These are phyloP conservation scores for Leccinum incarnatum DNA, from an alignment of 768 basidiomycete genomes.

Conservation along the genomic window DNA sequence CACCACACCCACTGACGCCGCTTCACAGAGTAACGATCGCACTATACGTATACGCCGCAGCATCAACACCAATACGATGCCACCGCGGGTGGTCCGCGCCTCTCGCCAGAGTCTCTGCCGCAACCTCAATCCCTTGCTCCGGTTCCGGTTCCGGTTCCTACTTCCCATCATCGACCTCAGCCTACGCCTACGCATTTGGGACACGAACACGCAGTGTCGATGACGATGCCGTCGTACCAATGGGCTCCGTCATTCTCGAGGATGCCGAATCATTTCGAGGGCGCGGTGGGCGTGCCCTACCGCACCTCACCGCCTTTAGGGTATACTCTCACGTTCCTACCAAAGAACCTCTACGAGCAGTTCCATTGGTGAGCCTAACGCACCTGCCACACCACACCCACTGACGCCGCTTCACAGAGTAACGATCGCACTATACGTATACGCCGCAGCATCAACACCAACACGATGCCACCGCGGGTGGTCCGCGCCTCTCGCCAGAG, in stretches of 20 bases:
- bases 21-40: conserved; percentile 44
- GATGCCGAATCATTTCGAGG: conserved; percentile 3
- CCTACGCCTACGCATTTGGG: conserved; percentile 9
- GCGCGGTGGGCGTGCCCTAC: too few species aligned
- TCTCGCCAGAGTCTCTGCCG: neutral
- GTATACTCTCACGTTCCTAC: conserved; percentile 87
- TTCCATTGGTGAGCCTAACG: conserved; percentile 66
- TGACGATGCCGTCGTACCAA: conserved; percentile 10
- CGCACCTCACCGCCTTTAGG: conserved; percentile 43
- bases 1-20: neutral
- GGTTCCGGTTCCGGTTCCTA: neutral
- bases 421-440: conserved; percentile 28
- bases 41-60: conserved; percentile 27
- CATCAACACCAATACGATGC: conserved; percentile 5
- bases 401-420: conserved; percentile 43
- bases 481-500: neutral
- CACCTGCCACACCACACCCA: too few species aligned
- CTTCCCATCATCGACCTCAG: neutral
- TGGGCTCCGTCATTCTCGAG: conserved; percentile 15
- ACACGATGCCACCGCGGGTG: conserved; percentile 5
- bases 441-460: conserved; percentile 14
- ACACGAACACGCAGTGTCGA: conserved; percentile 17
- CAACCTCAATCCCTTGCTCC: neutral
- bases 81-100: conserved; percentile 3
- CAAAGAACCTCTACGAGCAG: conserved; percentile 93